Evolutionary conservation across 306 rosid genomes (phyloP).

Genomic region (Acacia melanoxylon): DNA sequence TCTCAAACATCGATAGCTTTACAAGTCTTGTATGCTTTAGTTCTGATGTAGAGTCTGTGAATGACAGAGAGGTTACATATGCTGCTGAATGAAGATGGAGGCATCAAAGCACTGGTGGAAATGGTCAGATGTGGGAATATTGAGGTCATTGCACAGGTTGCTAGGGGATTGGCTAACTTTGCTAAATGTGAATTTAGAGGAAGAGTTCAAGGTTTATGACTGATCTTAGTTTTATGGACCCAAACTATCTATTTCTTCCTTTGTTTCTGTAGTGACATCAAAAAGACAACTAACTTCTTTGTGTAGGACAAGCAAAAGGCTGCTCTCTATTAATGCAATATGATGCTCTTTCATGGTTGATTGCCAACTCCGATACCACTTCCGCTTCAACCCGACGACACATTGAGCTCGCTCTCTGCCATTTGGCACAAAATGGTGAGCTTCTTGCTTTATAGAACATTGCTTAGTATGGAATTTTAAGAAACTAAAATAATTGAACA

Average conservation of each 20-base stretch:
- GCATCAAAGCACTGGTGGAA: conserved; percentile 58
- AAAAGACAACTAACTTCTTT: not conserved
- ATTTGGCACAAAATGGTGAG: conserved; percentile 74
- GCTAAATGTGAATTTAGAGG: conserved; percentile 73
- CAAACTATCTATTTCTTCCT: not conserved
- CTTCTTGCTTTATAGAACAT: not conserved
- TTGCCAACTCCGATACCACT: conserved; percentile 42
- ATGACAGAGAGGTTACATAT: conserved; percentile 54
- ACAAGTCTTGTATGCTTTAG: not conserved
- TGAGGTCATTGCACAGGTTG: conserved; percentile 70
- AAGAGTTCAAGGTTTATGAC: conserved; percentile 52
- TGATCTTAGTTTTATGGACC: not conserved
- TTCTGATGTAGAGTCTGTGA: conserved; percentile 14
- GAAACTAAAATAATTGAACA: not conserved
- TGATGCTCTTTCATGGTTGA: conserved; percentile 61
- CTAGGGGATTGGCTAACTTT: conserved; percentile 69
- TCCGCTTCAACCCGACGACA: conserved; percentile 62
- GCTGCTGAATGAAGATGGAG: conserved; percentile 65
- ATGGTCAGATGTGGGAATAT: conserved; percentile 53
- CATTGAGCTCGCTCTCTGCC: conserved; percentile 68
- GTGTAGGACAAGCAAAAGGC: conserved; percentile 59
- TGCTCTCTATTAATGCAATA: conserved; percentile 57
- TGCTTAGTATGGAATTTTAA: not conserved
- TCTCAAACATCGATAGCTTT: not conserved
- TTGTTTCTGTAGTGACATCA: not conserved